These are phyloP conservation scores for Mikania micrantha DNA, from an alignment of 129 eudicot species.

Conservation along the genomic window DNA sequence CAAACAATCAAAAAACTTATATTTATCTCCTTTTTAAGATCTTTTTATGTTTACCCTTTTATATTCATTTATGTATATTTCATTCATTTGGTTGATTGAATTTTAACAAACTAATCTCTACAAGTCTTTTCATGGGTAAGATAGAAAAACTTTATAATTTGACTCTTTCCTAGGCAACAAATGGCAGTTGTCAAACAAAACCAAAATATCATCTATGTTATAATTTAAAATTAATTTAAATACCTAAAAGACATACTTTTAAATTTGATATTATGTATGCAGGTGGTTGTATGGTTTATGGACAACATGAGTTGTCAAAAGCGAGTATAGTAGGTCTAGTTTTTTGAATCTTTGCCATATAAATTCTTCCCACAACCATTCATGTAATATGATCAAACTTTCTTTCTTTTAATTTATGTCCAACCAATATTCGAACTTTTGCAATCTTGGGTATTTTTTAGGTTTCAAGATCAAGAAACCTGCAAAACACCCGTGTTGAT, in stretches of 20 bases:
- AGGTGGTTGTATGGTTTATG: slow-evolving; percentile 27
- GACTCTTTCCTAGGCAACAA: slow-evolving; percentile 6
- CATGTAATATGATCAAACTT: not conserved
- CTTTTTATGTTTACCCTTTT: no score
- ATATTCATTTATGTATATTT: no score
- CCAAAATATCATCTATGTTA: slow-evolving; percentile 17
- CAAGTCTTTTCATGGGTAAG: not conserved
- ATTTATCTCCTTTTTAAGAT: no score
- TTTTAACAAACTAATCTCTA: not conserved
- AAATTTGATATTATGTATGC: slow-evolving; percentile 22
- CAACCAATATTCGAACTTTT: slow-evolving; percentile 5
- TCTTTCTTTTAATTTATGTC: not conserved
- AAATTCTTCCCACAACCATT: slow-evolving; percentile 17
- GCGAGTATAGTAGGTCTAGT: slow-evolving; percentile 27
- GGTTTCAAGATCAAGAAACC: slow-evolving; percentile 16
- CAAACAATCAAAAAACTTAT: no score
- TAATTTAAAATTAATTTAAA: slow-evolving; percentile 3
- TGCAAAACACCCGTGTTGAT: not conserved
- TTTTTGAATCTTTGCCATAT: slow-evolving; percentile 18
- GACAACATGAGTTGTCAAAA: slow-evolving; percentile 35
- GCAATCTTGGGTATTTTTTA: slow-evolving; percentile 2
- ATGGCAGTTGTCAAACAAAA: slow-evolving; percentile 21
- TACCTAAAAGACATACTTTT: slow-evolving; percentile 24
- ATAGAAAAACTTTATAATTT: not conserved
- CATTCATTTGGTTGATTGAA: not conserved